A percentile compares a stretch with the other conserved stretches of the same genome.
Conservation (phyloP, 2,329 filamentous ascomycete genomes). For the Phialophora expanda region DNA sequence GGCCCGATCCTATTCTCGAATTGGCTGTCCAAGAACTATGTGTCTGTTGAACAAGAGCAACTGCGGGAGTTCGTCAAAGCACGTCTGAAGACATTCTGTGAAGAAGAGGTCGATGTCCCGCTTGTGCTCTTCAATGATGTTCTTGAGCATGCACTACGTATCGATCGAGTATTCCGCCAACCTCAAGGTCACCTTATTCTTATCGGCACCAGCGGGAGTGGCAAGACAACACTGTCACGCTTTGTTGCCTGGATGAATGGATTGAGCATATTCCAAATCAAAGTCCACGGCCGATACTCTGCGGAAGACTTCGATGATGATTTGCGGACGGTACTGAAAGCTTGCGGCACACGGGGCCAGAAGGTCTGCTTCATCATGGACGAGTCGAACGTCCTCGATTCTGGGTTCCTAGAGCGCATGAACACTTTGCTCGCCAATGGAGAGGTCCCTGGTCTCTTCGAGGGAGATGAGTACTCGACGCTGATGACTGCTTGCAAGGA, state of each 20-base stretch:
- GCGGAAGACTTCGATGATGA: slow-evolving; percentile 99
- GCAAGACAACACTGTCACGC: slow-evolving; percentile 95
- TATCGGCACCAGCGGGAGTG: slow-evolving; percentile 97
- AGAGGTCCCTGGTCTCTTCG: slow-evolving; percentile 98
- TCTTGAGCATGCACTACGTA: slow-evolving; percentile 94
- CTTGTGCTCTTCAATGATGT: slow-evolving; percentile 99
- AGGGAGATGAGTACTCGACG: slow-evolving; percentile 98
- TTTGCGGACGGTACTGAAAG: slow-evolving; percentile 86
- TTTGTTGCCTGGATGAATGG: slow-evolving; percentile 99
- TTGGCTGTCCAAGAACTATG: slow-evolving; percentile 98
- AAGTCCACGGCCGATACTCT: slow-evolving; percentile 98
- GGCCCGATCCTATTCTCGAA: slow-evolving; percentile 98
- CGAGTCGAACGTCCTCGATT: slow-evolving; percentile 97
- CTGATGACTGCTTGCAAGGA: slow-evolving; percentile 99
- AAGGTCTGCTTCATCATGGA: slow-evolving; percentile 99
- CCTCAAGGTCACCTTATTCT: slow-evolving; percentile 97
- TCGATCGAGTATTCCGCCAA: slow-evolving; percentile 97
- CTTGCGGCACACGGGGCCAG: slow-evolving; percentile 96
- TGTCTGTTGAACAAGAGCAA: slow-evolving; percentile 93
- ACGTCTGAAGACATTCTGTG: slow-evolving; percentile 95
- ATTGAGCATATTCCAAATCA: slow-evolving; percentile 98
- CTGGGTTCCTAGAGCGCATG: slow-evolving; percentile 98
- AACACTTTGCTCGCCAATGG: slow-evolving; percentile 98
- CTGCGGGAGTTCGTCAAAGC: slow-evolving; percentile 97
- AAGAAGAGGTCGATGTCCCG: slow-evolving; percentile 98